Base-by-base conservation (phyloP, 163 green algal species). In the Scenedesmus sp. region DNA sequence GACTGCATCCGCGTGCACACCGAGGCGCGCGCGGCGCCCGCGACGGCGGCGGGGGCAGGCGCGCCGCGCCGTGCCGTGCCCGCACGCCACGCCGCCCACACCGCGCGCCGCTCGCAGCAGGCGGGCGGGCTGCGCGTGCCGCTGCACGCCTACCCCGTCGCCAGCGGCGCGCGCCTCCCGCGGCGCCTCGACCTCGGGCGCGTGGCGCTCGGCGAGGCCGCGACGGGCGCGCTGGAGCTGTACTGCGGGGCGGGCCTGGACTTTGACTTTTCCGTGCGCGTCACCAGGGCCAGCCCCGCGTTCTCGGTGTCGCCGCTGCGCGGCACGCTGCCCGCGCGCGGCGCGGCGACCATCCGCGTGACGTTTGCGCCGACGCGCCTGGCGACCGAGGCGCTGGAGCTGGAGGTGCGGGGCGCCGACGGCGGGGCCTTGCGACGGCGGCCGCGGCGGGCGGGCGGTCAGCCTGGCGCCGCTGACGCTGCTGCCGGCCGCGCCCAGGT, bases 71-170 rank as follows among this genome's bases (percentile, higher is more conserved):
- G n/a, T n/a, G n/a, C n/a, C n/a, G n/a, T n/a, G n/a, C n/a, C n/a
- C n/a, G n/a, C n/a, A n/a, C n/a, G n/a, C n/a, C n/a, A n/a, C n/a
- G n/a, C n/a, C n/a, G n/a, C n/a, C n/a, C n/a, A n/a, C n/a, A n/a
- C n/a, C n/a, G n/a, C n/a, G n/a, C n/a, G n/a, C n/a, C n/a, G n/a
- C n/a, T n/a, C n/a, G n/a, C n/a, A n/a, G 51, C 78, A 92, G 87
- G 87, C 77, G 24, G 83, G 87, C 56, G 90, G 90, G 77, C 48
- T 93, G 66, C 77, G 92, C 13, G 65, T 94, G 15, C 90, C 90
- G 3, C 72, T 94, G n/a, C 90, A 94, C 67, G 90, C 78, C 15
- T 94, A 93, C 80, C 90, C 88, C 14, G 74, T 90, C 33, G 83
- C 87, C 56, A 93, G 92, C 74, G 75, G 87, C 39, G 78, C 80